Evolutionary conservation across 2,329 filamentous ascomycete genomes (phyloP).

Genomic region (Venturia asperata): DNA sequence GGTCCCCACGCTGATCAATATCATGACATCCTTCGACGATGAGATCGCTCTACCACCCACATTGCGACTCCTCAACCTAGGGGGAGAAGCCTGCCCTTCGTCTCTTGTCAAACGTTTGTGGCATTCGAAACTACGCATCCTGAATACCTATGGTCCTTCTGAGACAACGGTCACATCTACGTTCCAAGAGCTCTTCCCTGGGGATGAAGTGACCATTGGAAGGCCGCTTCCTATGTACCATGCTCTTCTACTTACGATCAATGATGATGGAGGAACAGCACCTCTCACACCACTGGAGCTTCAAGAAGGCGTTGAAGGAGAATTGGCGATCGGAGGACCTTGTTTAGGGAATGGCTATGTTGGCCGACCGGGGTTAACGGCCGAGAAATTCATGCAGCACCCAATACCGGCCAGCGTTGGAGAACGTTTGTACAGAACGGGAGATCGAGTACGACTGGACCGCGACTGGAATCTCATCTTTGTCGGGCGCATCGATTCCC

Average conservation of each 20-base stretch:
- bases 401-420: constrained; percentile 1
- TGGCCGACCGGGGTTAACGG: background rate
- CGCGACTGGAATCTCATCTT: constrained; percentile 26
- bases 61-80: constrained; percentile 22
- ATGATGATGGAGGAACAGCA: background rate
- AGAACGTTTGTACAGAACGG: constrained; percentile 22
- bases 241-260: background rate
- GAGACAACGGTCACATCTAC: constrained; percentile 24
- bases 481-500: constrained; percentile 27
- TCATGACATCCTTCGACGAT: constrained; percentile 21
- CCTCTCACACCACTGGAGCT: background rate
- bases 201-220: constrained; percentile 25
- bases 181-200: constrained; percentile 25
- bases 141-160: constrained; percentile 20
- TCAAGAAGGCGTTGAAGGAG: constrained; percentile 1
- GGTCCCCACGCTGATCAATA: constrained; percentile 20
- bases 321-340: background rate
- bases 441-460: constrained; percentile 27
- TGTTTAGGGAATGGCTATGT: constrained; percentile 7
- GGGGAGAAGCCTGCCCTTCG: constrained; percentile 27
- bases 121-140: constrained; percentile 15
- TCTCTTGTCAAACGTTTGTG: constrained; percentile 26
- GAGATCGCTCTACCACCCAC: constrained; percentile 22
- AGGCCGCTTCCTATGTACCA: constrained; percentile 21
- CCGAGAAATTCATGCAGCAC: constrained; percentile 17